phyloP scores from a whole-genome alignment of 352 stramenopile species.

The Globisporangium ultimum region DNA sequence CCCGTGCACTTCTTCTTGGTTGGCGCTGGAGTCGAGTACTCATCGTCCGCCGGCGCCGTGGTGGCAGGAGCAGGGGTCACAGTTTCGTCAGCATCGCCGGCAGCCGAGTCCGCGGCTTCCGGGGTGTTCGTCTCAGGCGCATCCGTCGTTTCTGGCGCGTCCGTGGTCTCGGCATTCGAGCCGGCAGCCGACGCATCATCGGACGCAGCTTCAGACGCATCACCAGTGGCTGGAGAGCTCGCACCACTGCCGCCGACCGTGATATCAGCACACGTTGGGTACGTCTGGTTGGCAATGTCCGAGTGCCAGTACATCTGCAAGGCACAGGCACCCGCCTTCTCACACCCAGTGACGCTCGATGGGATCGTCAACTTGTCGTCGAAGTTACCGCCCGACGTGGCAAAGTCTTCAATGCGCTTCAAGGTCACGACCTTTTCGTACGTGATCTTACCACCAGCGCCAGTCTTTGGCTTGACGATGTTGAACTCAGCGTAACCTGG shows the following conservation, averaged over 20 bases:
- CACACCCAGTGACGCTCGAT: conserved; percentile 7
- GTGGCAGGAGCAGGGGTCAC: conserved; percentile 3
- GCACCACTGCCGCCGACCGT: neutral
- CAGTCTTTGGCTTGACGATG: conserved; percentile 18
- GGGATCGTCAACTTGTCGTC: conserved; percentile 3
- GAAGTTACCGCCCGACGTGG: neutral
- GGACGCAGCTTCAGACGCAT: neutral
- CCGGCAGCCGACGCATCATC: conserved; percentile 12
- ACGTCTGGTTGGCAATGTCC: conserved; percentile 13
- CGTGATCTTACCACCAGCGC: no score
- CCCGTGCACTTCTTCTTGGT: conserved; percentile 13
- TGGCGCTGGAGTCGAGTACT: conserved; percentile 9
- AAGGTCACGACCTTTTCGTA: no score
- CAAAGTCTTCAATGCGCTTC: no score
- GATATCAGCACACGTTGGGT: conserved; percentile 10
- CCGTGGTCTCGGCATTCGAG: conserved; percentile 13
- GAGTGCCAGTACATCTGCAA: conserved; percentile 12
- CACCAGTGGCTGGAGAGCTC: neutral
- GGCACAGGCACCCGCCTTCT: conserved; percentile 7
- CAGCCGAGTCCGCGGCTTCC: neutral
- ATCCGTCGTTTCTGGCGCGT: conserved; percentile 4
- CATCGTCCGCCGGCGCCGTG: conserved; percentile 3
- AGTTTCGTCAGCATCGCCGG: no score
- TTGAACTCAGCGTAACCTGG: conserved; percentile 15
- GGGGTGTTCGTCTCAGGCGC: conserved; percentile 9